Base-by-base conservation (phyloP, 352 stramenopile species). In the Globisporangium splendens region DNA sequence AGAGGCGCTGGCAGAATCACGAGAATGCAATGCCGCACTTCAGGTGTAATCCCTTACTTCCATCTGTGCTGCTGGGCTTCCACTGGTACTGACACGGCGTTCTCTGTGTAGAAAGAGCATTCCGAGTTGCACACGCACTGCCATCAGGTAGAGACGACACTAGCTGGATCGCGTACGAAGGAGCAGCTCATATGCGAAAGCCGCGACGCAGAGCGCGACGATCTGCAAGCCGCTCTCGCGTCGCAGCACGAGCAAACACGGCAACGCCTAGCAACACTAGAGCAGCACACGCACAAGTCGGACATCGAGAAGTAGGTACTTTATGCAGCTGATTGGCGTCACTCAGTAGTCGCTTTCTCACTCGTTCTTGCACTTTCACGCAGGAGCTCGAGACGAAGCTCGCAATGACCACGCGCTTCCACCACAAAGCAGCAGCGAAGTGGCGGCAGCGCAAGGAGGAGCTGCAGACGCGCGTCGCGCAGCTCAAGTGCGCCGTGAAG, bases 401-500 rank as follows among this genome's bases (percentile, higher is more conserved):
- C 3, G 48, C 18, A 54, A 24, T 61, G 35, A 21, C 52, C 8
- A 46, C 38, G 54, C 46, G 48, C 41, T 14, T 44, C 47, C 20
- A 17, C 14, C 20, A 42, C 48, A 54, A 52, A 38, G 50, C 43
- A 8, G 54, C 48, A 17, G 41, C 39, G 31, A 58, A 41, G 49
- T 66, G 61, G 61, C 54, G 43, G 15, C 61, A 20, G 10, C 59
- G 71, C 54, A 46, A 49, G 15, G 44, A 61, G 21, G 59, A 50
- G 21, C 47, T 74, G 49, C 62, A 55, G 28, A 46, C 54, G 35
- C 56, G 62, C 2, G 41, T 57, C 46, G 24, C 44, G 33, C 56
- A 77, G 38, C 42, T 77, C 17, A 66, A 77, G 53, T 35, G 62
- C 15, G 46, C 54, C 18, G 54, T 59, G 38, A 62, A 67, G 50